Conservation (phyloP, 1,139 yeast genomes). For the Debaryomyces nepalensis region DNA sequence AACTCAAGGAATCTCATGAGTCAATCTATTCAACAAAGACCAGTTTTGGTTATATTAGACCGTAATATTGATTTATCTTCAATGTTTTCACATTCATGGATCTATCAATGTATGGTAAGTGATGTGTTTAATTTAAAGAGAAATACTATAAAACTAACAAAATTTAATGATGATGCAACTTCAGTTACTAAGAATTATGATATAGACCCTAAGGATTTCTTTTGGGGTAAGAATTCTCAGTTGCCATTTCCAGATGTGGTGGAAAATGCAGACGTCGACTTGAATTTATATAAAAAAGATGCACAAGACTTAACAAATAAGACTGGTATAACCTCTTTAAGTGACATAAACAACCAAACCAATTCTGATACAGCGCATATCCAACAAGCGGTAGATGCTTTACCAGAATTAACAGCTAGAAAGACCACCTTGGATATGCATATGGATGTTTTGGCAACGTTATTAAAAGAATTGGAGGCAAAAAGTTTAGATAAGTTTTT, state of each 20-base stretch:
- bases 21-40: conserved; percentile 53
- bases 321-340: conserved; percentile 72
- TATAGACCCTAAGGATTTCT: conserved; percentile 89
- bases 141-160: conserved; percentile 60
- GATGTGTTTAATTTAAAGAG: conserved; percentile 85
- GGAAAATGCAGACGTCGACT: conserved; percentile 87
- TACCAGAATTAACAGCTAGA: conserved; percentile 90
- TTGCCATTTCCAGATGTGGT: conserved; percentile 98
- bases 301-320: conserved; percentile 83
- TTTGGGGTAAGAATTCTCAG: conserved; percentile 84
- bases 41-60: conserved; percentile 82
- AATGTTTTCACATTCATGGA: conserved; percentile 97
- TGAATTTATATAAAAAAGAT: conserved; percentile 79
- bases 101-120: conserved; percentile 93
- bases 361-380: conserved; percentile 72
- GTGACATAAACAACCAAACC: conserved; percentile 67
- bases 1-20: conserved; percentile 54
- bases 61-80: conserved; percentile 88
- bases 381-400: conserved; percentile 86
- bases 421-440: conserved; percentile 92
- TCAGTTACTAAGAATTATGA: conserved; percentile 64
- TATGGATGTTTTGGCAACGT: conserved; percentile 89
- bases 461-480: conserved; percentile 81
- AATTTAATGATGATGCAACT: conserved; percentile 44
- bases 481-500: conserved; percentile 87